phyloP scores from a whole-genome alignment of 257 asterid species.

The Eucommia ulmoides region DNA sequence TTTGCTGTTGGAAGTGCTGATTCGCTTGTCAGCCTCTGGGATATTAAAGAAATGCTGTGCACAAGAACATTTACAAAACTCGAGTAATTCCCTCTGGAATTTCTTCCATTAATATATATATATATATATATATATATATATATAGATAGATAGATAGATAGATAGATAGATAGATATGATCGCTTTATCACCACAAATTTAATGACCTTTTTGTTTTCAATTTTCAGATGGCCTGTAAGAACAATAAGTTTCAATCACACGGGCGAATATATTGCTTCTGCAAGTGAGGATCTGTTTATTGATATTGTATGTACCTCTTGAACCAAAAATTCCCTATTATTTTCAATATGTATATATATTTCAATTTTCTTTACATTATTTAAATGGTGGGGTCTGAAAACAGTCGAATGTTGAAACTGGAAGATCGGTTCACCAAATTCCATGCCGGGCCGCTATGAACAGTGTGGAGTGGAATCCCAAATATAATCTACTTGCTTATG shows the following conservation, averaged over 20 bases:
- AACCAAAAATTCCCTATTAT: too few relatives aligned
- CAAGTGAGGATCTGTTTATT: conserved; percentile 90
- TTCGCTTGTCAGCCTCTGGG: conserved; percentile 94
- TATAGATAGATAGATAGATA: too few relatives aligned
- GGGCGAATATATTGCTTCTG: conserved; percentile 93
- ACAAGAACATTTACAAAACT: conserved; percentile 86
- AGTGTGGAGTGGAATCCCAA: conserved; percentile 99
- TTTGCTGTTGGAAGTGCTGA: conserved; percentile 99
- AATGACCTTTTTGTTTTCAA: conserved; percentile 10
- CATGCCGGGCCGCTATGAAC: conserved; percentile 97
- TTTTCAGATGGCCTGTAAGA: conserved; percentile 92
- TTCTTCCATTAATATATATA: too few relatives aligned
- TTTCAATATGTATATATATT: too few relatives aligned
- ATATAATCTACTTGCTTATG: conserved; percentile 81
- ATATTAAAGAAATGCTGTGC: conserved; percentile 91
- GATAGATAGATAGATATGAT: too few relatives aligned
- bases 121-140: too few relatives aligned
- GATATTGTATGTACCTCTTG: conserved; percentile 56
- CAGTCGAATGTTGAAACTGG: conserved; percentile 83
- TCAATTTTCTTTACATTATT: too few relatives aligned
- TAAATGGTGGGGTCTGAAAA: too few relatives aligned
- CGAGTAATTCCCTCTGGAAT: conserved; percentile 45
- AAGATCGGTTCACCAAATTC: conserved; percentile 78
- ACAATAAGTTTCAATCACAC: conserved; percentile 89
- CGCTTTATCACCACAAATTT: too few relatives aligned